Evolutionary conservation across 148 eudicot genomes (phyloP), one percentile per base, ranked within the genome.

Genomic region (Chenopodium berlandieri): DNA sequence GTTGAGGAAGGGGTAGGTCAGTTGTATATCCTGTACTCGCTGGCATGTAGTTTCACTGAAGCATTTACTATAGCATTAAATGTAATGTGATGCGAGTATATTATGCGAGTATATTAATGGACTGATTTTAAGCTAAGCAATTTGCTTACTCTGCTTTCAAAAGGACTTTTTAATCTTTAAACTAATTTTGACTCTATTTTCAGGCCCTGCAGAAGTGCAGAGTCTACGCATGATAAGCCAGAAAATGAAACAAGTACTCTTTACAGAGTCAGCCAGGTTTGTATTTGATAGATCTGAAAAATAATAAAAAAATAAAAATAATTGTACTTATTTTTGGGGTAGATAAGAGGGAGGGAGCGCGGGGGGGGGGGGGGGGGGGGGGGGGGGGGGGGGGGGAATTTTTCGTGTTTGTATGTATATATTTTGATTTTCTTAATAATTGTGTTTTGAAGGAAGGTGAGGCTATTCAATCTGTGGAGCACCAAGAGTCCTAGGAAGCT

Each of bases 401-500:
- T 19, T 13, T 3, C 17, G 62, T 1, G 17, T 56, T 56, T 5
- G 4, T 56, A 19, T 14, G 3, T 56, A 0, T 14, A 56, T 14
- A 0, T 56, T 17, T 56, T 17, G 3, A 56, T 10, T 27, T 67
- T 27, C n/a, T 56, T 73, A 72, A 80, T 30, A 66, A 2, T 64
- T 72, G 27, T 76, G 13, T 46, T 30, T 30, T 22, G 44, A 52
- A 86, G 88, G 88, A 78, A 64, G 82, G 74, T 46, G 88, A 82
- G 71, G 73, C 79, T 74, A 75, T 47, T 86, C 87, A 80, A 73
- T 81, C 81, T 72, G 16, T 27, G 75, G 83, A 77, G 75, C 86
- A 44, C 47, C 68, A 47, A 40, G 75, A 71, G 34, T 25, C 27
- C 58, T 73, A 78, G 48, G 78, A 77, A 77, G 78, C 77, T 72